phyloP scores from a whole-genome alignment of 495 filamentous ascomycete species.

The Neurospora tetraspora region DNA sequence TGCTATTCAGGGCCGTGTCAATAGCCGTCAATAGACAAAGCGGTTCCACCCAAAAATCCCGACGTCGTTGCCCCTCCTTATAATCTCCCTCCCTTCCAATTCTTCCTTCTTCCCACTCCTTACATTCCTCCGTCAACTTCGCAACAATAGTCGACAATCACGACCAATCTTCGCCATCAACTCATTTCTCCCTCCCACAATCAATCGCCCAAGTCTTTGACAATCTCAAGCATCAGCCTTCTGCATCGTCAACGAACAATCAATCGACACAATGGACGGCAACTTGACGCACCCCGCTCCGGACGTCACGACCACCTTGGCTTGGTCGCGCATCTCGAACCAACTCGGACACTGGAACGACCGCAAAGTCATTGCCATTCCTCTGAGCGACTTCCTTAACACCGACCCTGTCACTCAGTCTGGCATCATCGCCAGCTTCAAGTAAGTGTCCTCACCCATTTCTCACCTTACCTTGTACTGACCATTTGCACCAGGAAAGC shows the following conservation, averaged over 20 bases:
- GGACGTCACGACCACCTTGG: background rate
- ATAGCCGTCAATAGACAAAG: background rate
- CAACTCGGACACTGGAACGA: conserved; percentile 12
- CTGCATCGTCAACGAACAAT: background rate
- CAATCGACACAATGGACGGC: background rate
- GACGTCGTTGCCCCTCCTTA: background rate
- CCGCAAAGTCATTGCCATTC: conserved; percentile 11
- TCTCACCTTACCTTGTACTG: background rate
- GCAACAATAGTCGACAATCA: background rate
- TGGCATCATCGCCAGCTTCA: background rate
- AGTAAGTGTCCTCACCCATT: background rate
- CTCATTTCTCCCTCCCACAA: background rate
- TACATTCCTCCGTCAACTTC: background rate
- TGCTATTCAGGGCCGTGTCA: background rate
- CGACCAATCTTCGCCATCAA: background rate
- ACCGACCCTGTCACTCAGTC: background rate
- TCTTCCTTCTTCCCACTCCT: background rate
- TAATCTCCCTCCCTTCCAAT: background rate
- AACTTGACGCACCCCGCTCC: background rate
- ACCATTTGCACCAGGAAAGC: background rate
- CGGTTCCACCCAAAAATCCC: background rate
- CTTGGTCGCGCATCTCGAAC: conserved; percentile 3
- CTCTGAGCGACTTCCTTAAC: background rate
- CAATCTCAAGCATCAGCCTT: background rate
- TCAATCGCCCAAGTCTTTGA: background rate